phyloP scores from a whole-genome alignment of 345 rosid species.

The Passiflora organensis region DNA sequence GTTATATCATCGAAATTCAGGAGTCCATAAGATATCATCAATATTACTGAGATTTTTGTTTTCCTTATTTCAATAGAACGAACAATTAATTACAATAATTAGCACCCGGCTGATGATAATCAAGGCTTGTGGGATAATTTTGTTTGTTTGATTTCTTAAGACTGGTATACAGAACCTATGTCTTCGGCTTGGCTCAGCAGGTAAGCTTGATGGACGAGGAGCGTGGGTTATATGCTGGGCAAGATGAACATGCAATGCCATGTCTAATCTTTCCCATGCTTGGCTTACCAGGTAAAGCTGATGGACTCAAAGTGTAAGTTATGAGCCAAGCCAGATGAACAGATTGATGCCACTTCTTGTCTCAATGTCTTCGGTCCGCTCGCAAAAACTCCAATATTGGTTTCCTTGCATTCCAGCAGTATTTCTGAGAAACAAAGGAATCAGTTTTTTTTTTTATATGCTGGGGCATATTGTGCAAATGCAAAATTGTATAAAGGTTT shows the following conservation, averaged over 20 bases:
- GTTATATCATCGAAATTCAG: no score
- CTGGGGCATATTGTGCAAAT: neutral
- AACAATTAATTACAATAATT: no score
- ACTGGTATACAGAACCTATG: no score
- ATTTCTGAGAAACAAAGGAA: constrained; percentile 3
- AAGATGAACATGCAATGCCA: constrained; percentile 20
- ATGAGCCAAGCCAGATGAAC: constrained; percentile 10
- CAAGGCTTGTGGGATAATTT: no score
- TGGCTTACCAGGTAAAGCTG: constrained; percentile 26
- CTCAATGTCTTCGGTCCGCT: constrained; percentile 21
- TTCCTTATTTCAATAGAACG: no score
- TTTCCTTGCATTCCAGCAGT: constrained; percentile 9
- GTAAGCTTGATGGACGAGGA: constrained; percentile 24
- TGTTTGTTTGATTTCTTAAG: no score
- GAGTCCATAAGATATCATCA: no score
- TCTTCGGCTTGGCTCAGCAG: constrained; percentile 14
- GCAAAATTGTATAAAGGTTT: neutral
- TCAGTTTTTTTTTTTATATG: neutral
- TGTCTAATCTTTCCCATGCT: no score
- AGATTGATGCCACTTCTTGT: constrained; percentile 16
- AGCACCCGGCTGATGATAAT: no score
- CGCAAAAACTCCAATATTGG: constrained; percentile 13
- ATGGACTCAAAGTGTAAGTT: constrained; percentile 22
- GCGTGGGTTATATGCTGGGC: constrained; percentile 4
- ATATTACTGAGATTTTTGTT: no score